These are phyloP conservation scores for Pythium pyrilobum DNA, from an alignment of 352 stramenopile genomes.

Conservation along the genomic window DNA sequence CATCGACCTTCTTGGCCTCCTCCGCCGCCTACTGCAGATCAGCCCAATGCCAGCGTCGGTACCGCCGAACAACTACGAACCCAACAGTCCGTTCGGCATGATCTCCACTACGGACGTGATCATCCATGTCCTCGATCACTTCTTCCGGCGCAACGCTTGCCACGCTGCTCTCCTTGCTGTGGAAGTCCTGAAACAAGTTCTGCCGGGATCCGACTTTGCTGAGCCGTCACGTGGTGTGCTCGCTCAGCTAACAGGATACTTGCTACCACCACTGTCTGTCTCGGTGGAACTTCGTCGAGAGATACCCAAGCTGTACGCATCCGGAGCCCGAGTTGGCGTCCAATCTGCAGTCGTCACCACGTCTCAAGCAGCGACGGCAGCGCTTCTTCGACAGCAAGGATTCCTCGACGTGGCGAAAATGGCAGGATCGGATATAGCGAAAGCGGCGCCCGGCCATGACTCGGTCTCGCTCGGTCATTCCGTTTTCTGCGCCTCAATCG, in stretches of 20 bases:
- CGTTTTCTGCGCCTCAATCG: not conserved
- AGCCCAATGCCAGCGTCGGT: no score
- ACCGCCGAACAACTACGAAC: no score
- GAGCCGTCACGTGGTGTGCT: not conserved
- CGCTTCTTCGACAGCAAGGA: not conserved
- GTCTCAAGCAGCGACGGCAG: not conserved
- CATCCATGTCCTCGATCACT: no score
- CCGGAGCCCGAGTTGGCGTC: conserved; percentile 3
- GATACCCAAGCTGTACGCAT: conserved; percentile 26
- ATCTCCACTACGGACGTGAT: no score
- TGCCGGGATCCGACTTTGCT: not conserved
- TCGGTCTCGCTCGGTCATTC: not conserved
- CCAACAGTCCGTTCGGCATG: no score
- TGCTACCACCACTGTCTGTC: no score
- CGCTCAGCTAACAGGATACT: not conserved
- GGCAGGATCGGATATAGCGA: no score
- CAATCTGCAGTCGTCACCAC: not conserved
- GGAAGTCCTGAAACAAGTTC: not conserved
- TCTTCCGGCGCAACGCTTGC: no score
- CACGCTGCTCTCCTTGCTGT: not conserved
- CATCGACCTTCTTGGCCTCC: no score
- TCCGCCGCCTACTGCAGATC: not conserved
- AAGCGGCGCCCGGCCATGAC: no score
- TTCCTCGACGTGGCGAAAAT: not conserved
- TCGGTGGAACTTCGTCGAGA: no score